Evolutionary conservation across 441 rosid genomes (phyloP).

Genomic region (Croton setiger): DNA sequence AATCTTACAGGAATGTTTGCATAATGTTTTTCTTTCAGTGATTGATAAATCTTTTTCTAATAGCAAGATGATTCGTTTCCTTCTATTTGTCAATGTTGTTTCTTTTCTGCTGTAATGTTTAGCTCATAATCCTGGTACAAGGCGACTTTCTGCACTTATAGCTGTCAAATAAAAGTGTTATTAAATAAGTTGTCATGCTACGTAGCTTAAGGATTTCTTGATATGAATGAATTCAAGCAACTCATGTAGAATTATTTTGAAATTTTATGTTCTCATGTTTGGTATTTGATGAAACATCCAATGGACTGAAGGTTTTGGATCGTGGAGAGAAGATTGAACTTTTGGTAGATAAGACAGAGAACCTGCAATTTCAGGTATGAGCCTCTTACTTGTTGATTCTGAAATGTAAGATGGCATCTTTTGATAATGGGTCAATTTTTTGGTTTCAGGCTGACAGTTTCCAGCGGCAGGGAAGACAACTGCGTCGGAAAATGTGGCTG

Average conservation of each 20-base stretch:
- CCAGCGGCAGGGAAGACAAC: slow-evolving; percentile 93
- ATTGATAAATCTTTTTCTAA: background rate
- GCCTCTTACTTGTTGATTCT: background rate
- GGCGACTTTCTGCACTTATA: background rate
- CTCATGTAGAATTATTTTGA: too few relatives aligned
- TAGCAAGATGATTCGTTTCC: background rate
- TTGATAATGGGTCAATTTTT: background rate
- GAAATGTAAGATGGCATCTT: background rate
- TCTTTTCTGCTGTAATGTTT: background rate
- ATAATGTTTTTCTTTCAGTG: background rate
- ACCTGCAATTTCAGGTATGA: slow-evolving; percentile 77
- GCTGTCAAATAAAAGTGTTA: background rate
- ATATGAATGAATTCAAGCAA: too few relatives aligned
- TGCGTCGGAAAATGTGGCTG: slow-evolving; percentile 94
- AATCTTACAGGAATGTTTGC: background rate
- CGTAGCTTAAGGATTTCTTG: too few relatives aligned
- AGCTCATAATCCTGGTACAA: background rate
- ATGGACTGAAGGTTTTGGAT: slow-evolving; percentile 71
- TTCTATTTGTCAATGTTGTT: background rate
- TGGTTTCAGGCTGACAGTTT: slow-evolving; percentile 77
- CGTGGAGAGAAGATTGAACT: slow-evolving; percentile 96
- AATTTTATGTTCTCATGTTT: too few relatives aligned
- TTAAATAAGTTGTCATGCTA: background rate
- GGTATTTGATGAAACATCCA: background rate
- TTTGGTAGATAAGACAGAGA: slow-evolving; percentile 89